These are phyloP conservation scores for Exidia glandulosa DNA, from an alignment of 768 basidiomycete genomes.

Conservation along the genomic window DNA sequence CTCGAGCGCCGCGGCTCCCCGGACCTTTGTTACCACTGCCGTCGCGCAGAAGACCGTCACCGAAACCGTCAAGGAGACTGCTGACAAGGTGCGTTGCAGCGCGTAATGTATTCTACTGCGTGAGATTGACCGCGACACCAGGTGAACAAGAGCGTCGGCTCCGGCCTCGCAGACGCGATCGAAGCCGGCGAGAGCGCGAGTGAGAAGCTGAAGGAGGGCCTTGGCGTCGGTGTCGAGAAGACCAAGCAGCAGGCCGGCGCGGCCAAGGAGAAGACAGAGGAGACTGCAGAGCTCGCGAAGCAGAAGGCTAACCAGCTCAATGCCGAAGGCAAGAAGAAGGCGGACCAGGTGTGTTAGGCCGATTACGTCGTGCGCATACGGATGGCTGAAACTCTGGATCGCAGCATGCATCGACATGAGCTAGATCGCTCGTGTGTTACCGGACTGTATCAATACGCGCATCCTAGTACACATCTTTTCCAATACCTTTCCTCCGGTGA, in stretches of 20 bases:
- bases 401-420: neutral
- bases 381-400: too few species aligned
- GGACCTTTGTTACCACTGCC: constrained; percentile 22
- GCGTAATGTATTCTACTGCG: neutral
- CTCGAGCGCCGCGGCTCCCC: constrained; percentile 8
- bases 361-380: too few species aligned
- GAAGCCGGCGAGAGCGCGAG: constrained; percentile 31
- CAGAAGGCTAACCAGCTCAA: neutral
- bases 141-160: constrained; percentile 31
- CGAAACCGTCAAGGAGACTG: constrained; percentile 29
- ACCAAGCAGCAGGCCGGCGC: neutral
- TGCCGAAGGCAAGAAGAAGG: neutral
- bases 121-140: constrained; percentile 6
- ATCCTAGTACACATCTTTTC: too few species aligned
- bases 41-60: constrained; percentile 22
- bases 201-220: constrained; percentile 25
- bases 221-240: constrained; percentile 13
- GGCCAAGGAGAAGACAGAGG: neutral
- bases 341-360: neutral
- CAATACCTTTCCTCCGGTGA: too few species aligned
- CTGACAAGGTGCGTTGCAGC: constrained; percentile 20
- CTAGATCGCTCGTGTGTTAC: too few species aligned
- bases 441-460: too few species aligned
- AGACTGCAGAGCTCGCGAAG: neutral
- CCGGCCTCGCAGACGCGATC: constrained; percentile 29